Base-by-base conservation (phyloP, 2,329 filamentous ascomycete species). In the Macroventuria anomochaeta region DNA sequence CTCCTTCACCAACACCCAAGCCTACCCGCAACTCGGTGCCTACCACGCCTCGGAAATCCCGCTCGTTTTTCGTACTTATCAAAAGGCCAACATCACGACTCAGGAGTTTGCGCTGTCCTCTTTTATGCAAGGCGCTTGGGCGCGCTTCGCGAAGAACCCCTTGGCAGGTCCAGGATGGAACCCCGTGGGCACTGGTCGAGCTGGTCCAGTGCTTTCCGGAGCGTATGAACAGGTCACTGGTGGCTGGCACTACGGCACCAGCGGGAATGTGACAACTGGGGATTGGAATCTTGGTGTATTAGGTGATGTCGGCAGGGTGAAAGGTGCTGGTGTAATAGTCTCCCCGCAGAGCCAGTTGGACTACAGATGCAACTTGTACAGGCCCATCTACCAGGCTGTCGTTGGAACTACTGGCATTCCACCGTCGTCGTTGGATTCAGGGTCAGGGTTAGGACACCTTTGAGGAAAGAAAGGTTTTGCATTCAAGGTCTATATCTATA, bases 71-170 rank as follows among this genome's bases (percentile, higher is more conserved):
- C 46, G 61, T 20, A 66, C 63, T 5, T 67, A 65, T 15, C 15
- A 49, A 6, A 13, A 8, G 0, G 46, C 15, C 8, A 63, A 61
- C 15, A 43, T 55, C 2, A 68, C 65, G 3, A 58, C 56, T 10
- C 55, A 64, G 17, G 39, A 69, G 29, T 48, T 55, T 26, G 57
- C 53, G 10, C 49, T 67, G 2, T 53, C 53, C 3, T 47, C 51
- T 4, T 59, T 48, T 25, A 63, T 70, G 59, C 61, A 57, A 7
- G 34, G 53, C 5, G 52, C 62, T 3, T 70, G 67, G 67, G 65
- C 67, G 4, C 40, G 40, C 3, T 70, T 70, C 23, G 67, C 67
- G 6, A 68, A 63, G 50, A 61, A 70, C 21, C 68, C 68, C 0
- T 41, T 44, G 0, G 57, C 43, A 1, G 68, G 68, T 2, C 66